phyloP scores from a whole-genome alignment of 1,284 basidiomycete species.

The Cutaneotrichosporon mucoides region DNA sequence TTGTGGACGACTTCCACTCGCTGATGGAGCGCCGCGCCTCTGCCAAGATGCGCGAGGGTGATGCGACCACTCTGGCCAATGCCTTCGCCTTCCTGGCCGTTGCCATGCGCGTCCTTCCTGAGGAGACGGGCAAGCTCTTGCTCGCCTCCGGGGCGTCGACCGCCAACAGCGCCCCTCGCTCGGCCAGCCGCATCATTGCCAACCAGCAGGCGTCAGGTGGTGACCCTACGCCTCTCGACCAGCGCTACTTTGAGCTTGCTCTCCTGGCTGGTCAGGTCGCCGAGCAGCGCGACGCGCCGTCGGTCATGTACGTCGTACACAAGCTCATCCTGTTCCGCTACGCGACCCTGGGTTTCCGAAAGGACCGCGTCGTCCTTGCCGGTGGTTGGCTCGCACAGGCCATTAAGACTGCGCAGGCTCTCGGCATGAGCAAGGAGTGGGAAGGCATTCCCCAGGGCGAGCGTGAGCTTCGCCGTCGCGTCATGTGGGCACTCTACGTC shows the following conservation, averaged over 20 bases:
- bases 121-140: conserved; percentile 40
- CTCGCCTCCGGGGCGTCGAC: conserved; percentile 28
- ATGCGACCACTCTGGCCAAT: conserved; percentile 42
- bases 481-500: conserved; percentile 44
- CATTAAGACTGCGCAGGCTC: conserved; percentile 41
- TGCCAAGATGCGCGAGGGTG: conserved; percentile 29
- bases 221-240: conserved; percentile 41
- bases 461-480: conserved; percentile 38
- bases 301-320: conserved; percentile 42
- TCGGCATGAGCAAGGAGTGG: conserved; percentile 44
- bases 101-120: conserved; percentile 37
- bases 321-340: conserved; percentile 42
- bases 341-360: conserved; percentile 28
- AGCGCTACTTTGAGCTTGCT: conserved; percentile 44
- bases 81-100: conserved; percentile 39
- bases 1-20: conserved; percentile 33
- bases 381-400: conserved; percentile 40
- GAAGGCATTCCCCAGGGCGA: conserved; percentile 40
- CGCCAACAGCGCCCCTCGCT: conserved; percentile 16
- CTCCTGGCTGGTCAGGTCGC: conserved; percentile 33
- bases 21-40: conserved; percentile 27
- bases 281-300: conserved; percentile 36
- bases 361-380: conserved; percentile 27
- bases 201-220: conserved; percentile 17
- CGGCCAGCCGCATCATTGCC: conserved; percentile 19